Percentiles rank a stretch among this genome's conserved stretches.
These are phyloP conservation scores for Xylariaceae sp. DNA, from an alignment of 2,329 filamentous ascomycete genomes.

Conservation along the genomic window DNA sequence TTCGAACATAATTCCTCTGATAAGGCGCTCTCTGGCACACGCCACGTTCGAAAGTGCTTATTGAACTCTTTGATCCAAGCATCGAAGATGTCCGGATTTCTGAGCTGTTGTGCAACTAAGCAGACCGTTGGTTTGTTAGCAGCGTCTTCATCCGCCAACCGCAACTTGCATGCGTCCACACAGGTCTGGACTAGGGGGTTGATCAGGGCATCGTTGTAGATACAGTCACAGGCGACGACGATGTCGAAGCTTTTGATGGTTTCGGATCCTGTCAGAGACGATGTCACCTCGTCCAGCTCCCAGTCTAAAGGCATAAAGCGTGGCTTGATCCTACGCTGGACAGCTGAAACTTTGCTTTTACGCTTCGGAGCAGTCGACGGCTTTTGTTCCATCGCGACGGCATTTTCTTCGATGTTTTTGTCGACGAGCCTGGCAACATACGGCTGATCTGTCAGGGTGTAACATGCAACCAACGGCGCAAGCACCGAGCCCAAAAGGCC, in stretches of 20 bases:
- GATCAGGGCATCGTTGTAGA: conserved; percentile 90
- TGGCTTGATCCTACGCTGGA: conserved; percentile 44
- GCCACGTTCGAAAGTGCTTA: conserved; percentile 72
- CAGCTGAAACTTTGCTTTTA: conserved; percentile 19
- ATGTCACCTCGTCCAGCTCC: conserved; percentile 67
- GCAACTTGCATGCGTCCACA: conserved; percentile 69
- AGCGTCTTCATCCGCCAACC: conserved; percentile 34
- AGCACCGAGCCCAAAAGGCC: conserved; percentile 75
- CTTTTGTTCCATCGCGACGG: conserved; percentile 15
- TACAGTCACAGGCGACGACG: conserved; percentile 86
- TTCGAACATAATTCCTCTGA: conserved; percentile 60
- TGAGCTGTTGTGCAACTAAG: conserved; percentile 85
- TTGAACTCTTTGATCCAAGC: conserved; percentile 74
- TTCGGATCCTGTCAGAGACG: conserved; percentile 42
- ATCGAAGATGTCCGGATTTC: conserved; percentile 83
- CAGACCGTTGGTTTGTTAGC: conserved; percentile 63
- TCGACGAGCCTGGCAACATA: conserved; percentile 80
- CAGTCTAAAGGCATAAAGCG: conserved; percentile 74
- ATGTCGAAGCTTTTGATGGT: conserved; percentile 62
- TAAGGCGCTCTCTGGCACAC: conserved; percentile 67
- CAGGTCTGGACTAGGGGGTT: conserved; percentile 82
- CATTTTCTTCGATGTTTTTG: conserved; percentile 73
- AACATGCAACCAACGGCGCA: conserved; percentile 61
- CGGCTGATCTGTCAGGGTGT: conserved; percentile 83
- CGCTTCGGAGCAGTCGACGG: conserved; percentile 24